A percentile compares a stretch with the other conserved stretches of the same genome.
Conservation (phyloP, 169 alveolate genomes). For the Plasmodium berghei region DNA sequence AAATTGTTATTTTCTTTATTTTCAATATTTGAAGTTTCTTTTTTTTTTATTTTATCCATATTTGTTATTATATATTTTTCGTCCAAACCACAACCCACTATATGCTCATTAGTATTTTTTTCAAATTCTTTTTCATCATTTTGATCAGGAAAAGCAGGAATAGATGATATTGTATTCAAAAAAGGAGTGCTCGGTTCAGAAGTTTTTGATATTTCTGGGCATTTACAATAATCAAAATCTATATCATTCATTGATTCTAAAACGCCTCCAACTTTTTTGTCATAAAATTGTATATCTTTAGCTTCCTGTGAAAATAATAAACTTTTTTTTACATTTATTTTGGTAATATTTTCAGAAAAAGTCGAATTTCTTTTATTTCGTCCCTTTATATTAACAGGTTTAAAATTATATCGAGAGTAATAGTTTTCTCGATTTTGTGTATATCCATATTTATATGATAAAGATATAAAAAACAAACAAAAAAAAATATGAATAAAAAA, state of each 20-base stretch:
- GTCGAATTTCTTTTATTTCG: background rate
- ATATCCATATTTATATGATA: conserved; percentile 50
- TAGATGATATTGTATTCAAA: no score
- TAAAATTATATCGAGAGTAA: conserved; percentile 4
- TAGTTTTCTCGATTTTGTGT: background rate
- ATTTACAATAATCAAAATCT: conserved; percentile 49
- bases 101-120: no score
- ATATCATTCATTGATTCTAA: conserved; percentile 6
- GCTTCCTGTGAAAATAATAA: background rate
- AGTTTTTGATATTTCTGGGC: background rate
- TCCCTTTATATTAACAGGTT: background rate
- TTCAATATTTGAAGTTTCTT: no score
- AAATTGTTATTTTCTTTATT: no score
- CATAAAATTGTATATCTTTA: conserved; percentile 42
- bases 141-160: no score
- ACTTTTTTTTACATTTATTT: background rate
- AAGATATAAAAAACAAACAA: conserved; percentile 61
- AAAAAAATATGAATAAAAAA: conserved; percentile 60
- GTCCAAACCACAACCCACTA: no score
- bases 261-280: conserved; percentile 5
- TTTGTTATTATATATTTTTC: no score
- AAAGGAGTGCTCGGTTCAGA: no score
- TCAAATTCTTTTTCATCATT: no score
- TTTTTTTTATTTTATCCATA: no score
- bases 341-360: background rate